Evolutionary conservation across 2,329 filamentous ascomycete species (phyloP), one percentile per base, ranked within the genome.

Genomic region (Byssochlamys sp.): DNA sequence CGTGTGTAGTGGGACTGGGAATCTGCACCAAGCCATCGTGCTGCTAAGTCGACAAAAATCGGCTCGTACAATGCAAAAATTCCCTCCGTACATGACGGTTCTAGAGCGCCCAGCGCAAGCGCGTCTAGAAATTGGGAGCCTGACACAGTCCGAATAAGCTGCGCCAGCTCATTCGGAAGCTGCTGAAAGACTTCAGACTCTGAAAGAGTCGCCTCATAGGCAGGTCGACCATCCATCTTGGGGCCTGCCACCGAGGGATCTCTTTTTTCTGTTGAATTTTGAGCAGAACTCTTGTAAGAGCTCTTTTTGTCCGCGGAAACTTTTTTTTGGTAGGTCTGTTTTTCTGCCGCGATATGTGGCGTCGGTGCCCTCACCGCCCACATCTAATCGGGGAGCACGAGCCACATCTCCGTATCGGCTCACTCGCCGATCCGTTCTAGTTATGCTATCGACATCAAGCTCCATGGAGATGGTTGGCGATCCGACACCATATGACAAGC

Each of bases 31-130:
- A 88, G 78, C 90, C 90, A 95, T 77, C 88, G 80, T 60, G 90
- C 88, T 73, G 88, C 90, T 54, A 95, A 79, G 72, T 96, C 91
- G 65, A 90, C 84, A 66, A 94, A 89, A 48, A 91, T 75, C 60
- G 81, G 77, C 69, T 89, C 85, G 72, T 91, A 91, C 67, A 88
- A 81, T 62, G 82, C 78, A 68, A 94, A 91, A 68, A 96, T 77
- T 57, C 78, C 78, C 68, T 90, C 84, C 66, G 90, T 92, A 71
- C 84, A 81, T 74, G 79, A 77, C 65, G 88, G 80, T 66, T 84
- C 80, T 67, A 95, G 81, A 58, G 89, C 84, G 59, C 85, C 82
- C 65, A 81, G 77, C 64, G 89, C 82, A 67, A 95, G 78, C 64
- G 83, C 82, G 70, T 90, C 83, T 48, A 95, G 81, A 72, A 91